Evolutionary conservation across 2,329 filamentous ascomycete genomes (phyloP).

Genomic region (Fusarium cicatricum): DNA sequence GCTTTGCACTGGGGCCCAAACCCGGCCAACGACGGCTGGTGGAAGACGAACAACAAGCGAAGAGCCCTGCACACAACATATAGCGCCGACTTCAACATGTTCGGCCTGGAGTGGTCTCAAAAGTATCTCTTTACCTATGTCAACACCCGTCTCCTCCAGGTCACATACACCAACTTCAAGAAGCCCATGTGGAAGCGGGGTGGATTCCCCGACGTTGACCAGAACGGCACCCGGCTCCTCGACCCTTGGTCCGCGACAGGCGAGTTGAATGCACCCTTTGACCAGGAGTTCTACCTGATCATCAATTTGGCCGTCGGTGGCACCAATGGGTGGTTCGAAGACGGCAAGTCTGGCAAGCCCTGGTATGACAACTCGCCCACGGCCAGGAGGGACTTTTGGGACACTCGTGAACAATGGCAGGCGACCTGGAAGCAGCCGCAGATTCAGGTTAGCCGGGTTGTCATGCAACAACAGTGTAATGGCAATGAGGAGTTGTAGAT

Average conservation of each 20-base stretch:
- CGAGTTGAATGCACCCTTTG: constrained; percentile 73
- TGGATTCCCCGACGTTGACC: constrained; percentile 68
- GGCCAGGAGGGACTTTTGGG: constrained; percentile 81
- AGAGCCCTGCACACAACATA: constrained; percentile 79
- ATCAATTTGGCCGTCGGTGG: constrained; percentile 79
- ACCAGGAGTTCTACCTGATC: constrained; percentile 78
- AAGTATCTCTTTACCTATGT: constrained; percentile 91
- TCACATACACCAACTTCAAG: constrained; percentile 80
- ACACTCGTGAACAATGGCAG: constrained; percentile 69
- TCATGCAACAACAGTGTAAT: constrained; percentile 75
- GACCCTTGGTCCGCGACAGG: constrained; percentile 72
- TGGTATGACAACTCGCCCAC: constrained; percentile 76
- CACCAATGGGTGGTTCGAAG: constrained; percentile 85
- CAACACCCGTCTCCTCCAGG: constrained; percentile 80
- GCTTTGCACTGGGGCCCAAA: constrained; percentile 86
- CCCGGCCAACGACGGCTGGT: constrained; percentile 77
- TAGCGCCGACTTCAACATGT: constrained; percentile 74
- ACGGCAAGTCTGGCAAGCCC: constrained; percentile 75
- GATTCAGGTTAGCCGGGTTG: constrained; percentile 74
- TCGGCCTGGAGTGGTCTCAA: constrained; percentile 85
- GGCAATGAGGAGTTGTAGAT: constrained; percentile 61
- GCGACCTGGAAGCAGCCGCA: constrained; percentile 76
- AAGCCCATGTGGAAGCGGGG: constrained; percentile 74
- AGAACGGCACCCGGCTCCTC: constrained; percentile 70
- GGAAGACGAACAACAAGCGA: constrained; percentile 82